Conservation (phyloP, 768 basidiomycete genomes). For the Leccinellum luteum region DNA sequence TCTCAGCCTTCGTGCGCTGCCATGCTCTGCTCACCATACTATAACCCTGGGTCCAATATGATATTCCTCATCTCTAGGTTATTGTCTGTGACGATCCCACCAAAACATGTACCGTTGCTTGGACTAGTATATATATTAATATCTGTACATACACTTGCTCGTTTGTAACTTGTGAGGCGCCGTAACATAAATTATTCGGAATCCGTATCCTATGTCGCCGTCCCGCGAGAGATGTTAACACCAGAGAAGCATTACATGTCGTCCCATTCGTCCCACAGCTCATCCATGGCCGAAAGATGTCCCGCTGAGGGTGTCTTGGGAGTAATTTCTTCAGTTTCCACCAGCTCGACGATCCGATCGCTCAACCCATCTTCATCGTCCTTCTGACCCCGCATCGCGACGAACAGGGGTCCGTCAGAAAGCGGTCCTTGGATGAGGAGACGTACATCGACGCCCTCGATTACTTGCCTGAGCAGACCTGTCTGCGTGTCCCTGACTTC, state of each 20-base stretch:
- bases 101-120: not conserved
- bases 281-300: constrained; percentile 15
- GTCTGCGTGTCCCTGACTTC: constrained; percentile 67
- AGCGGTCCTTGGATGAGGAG: constrained; percentile 47
- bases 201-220: not conserved
- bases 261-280: constrained; percentile 74
- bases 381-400: constrained; percentile 60
- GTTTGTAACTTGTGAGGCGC: not conserved
- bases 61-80: not conserved
- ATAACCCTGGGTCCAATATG: not conserved
- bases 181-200: not conserved
- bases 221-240: not conserved
- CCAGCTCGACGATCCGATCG: constrained; percentile 65
- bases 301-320: constrained; percentile 31
- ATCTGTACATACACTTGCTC: constrained; percentile 13
- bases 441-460: constrained; percentile 69
- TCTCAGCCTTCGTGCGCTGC: not conserved
- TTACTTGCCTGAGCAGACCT: constrained; percentile 77
- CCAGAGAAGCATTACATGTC: constrained; percentile 38
- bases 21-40: not conserved
- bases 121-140: not conserved
- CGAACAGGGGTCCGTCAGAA: constrained; percentile 46
- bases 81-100: not conserved
- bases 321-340: constrained; percentile 62
- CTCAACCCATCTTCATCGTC: constrained; percentile 56